Evolutionary conservation across 768 basidiomycete species (phyloP).

Genomic region (Collybia mongolica): DNA sequence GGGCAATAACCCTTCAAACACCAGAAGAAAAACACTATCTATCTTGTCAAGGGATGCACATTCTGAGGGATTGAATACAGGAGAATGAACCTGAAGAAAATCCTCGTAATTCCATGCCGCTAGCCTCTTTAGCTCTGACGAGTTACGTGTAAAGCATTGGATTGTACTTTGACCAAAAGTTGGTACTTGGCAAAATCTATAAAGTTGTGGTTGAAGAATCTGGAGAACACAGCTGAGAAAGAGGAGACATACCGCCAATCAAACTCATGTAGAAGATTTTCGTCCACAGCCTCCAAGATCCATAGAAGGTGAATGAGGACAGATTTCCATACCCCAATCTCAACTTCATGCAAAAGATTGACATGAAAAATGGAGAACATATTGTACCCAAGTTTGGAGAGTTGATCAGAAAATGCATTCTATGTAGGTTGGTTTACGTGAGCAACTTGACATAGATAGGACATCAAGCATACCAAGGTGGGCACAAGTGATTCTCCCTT

Average conservation of each 20-base stretch:
- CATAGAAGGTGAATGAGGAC: slow-evolving; percentile 35
- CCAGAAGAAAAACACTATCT: slow-evolving; percentile 1
- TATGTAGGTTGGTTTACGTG: background rate
- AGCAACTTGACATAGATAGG: background rate
- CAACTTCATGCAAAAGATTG: slow-evolving; percentile 40
- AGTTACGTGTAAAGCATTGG: background rate
- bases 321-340: slow-evolving; percentile 36
- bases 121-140: background rate
- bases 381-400: slow-evolving; percentile 19
- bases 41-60: background rate
- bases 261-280: slow-evolving; percentile 15
- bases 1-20: slow-evolving; percentile 4
- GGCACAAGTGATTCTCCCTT: slow-evolving; percentile 9
- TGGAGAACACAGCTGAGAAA: too few relatives aligned
- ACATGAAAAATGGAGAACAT: slow-evolving; percentile 24
- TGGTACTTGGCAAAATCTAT: too few relatives aligned
- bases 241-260: slow-evolving; percentile 18
- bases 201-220: too few relatives aligned
- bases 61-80: background rate
- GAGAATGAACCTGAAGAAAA: slow-evolving; percentile 4
- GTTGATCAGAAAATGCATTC: slow-evolving; percentile 30
- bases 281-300: slow-evolving; percentile 17
- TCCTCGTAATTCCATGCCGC: slow-evolving; percentile 4
- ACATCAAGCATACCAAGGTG: slow-evolving; percentile 4
- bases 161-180: slow-evolving; percentile 6